A percentile compares a stretch with the other conserved stretches of the same genome.
Conservation (phyloP, 768 basidiomycete genomes). For the Sporobolomyces phaffii region DNA sequence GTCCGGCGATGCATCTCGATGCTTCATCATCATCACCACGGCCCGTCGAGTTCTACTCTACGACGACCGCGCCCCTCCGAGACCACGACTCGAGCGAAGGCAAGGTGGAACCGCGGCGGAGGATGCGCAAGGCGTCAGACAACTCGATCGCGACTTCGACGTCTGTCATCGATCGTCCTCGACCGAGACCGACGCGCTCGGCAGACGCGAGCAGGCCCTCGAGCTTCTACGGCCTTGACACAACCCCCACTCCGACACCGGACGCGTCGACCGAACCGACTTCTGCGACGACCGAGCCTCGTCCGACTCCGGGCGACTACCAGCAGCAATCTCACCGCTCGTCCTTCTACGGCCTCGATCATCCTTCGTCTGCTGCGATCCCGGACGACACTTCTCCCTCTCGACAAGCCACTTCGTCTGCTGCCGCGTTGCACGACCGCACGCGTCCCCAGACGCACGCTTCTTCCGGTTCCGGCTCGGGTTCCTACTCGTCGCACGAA, state of each 20-base stretch:
- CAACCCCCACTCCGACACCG: too few species aligned
- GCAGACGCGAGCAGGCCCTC: background rate
- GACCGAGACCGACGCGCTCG: constrained; percentile 5
- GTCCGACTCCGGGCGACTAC: too few species aligned
- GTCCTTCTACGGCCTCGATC: constrained; percentile 33
- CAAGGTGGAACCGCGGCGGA: too few species aligned
- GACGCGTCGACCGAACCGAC: background rate
- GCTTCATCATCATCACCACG: background rate
- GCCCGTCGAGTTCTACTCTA: constrained; percentile 20
- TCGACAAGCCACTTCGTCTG: background rate
- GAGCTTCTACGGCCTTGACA: constrained; percentile 16
- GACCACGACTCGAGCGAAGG: constrained; percentile 1
- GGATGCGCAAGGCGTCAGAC: background rate
- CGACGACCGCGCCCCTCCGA: constrained; percentile 12
- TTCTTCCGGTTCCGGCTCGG: constrained; percentile 25
- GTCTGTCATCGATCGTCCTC: constrained; percentile 3
- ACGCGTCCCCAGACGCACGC: constrained; percentile 6
- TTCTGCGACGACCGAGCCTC: too few species aligned
- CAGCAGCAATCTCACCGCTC: background rate
- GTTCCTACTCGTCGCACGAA: constrained; percentile 29
- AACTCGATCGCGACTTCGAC: background rate
- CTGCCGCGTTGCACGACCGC: too few species aligned
- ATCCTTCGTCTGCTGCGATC: background rate
- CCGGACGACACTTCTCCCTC: background rate
- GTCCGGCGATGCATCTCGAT: too few species aligned